phyloP scores from a whole-genome alignment of 306 rosid species.

The Benincasa hispida region DNA sequence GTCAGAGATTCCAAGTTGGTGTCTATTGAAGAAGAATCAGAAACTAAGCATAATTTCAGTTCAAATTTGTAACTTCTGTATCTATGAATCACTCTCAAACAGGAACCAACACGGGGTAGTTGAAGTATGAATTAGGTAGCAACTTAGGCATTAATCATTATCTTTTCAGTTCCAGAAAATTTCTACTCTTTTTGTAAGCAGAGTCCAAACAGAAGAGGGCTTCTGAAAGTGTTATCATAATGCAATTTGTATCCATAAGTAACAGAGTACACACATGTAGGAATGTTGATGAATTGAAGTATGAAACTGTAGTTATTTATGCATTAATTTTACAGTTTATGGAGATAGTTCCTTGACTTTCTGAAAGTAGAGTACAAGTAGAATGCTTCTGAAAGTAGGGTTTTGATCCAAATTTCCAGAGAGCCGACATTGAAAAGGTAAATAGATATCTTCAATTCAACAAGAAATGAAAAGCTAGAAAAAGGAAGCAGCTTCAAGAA shows the following conservation, averaged over 20 bases:
- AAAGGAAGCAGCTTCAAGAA: not conserved
- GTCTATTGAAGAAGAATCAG: not conserved
- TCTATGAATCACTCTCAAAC: not conserved
- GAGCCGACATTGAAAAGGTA: not conserved
- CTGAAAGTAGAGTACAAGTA: not conserved
- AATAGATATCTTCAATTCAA: not conserved
- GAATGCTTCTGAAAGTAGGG: not conserved
- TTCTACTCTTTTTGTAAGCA: not conserved
- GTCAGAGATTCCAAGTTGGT: not conserved
- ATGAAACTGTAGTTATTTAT: not conserved
- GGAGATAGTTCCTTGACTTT: not conserved
- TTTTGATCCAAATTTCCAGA: not conserved
- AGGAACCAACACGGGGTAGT: not conserved
- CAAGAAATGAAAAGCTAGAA: not conserved
- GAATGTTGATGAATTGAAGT: not conserved
- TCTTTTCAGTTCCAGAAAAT: not conserved
- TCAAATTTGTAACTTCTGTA: not conserved
- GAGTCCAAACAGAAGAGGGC: not conserved
- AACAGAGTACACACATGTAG: not conserved
- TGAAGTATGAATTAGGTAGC: not conserved
- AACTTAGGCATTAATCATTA: not conserved
- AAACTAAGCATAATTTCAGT: not conserved
- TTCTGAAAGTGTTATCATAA: not conserved
- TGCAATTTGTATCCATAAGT: not conserved
- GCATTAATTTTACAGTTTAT: not conserved